These are phyloP conservation scores for Picochlorum costavermella DNA, from an alignment of 139 green algal genomes.

Conservation along the genomic window DNA sequence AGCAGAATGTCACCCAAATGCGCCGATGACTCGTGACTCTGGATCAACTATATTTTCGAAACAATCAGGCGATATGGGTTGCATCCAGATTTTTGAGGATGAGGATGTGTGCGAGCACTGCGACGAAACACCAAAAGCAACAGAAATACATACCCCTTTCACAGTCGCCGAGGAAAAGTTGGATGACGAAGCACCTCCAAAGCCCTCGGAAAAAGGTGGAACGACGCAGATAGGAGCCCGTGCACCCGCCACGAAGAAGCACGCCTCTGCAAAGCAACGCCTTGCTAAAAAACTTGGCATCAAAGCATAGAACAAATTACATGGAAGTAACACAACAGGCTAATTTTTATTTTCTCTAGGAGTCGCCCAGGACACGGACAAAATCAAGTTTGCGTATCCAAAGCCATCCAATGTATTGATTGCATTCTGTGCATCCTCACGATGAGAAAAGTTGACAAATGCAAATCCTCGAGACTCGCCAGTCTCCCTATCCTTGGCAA, in stretches of 20 bases:
- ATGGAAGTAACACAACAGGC: neutral
- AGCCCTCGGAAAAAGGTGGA: no score
- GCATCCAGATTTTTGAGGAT: no score
- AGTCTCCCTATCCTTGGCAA: constrained; percentile 92
- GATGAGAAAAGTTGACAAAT: constrained; percentile 93
- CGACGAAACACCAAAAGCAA: no score
- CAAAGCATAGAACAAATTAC: neutral
- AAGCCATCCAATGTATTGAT: constrained; percentile 90
- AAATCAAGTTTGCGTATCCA: constrained; percentile 98
- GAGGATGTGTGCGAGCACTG: no score
- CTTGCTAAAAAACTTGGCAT: constrained; percentile 3
- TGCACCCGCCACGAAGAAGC: neutral
- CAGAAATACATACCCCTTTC: no score
- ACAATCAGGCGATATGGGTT: neutral
- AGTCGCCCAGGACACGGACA: constrained; percentile 85
- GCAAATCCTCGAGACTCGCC: constrained; percentile 89
- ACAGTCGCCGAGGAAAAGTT: no score
- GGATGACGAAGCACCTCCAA: no score
- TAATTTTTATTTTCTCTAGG: constrained; percentile 36
- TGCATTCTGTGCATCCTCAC: constrained; percentile 77
- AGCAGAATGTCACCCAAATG: no score
- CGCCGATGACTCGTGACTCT: neutral
- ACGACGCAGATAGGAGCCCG: neutral
- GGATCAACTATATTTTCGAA: neutral
- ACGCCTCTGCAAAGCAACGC: neutral